Percentiles rank a stretch among this genome's conserved stretches.
Conservation (phyloP, 1,284 basidiomycete genomes). For the Phlebopus sp. region DNA sequence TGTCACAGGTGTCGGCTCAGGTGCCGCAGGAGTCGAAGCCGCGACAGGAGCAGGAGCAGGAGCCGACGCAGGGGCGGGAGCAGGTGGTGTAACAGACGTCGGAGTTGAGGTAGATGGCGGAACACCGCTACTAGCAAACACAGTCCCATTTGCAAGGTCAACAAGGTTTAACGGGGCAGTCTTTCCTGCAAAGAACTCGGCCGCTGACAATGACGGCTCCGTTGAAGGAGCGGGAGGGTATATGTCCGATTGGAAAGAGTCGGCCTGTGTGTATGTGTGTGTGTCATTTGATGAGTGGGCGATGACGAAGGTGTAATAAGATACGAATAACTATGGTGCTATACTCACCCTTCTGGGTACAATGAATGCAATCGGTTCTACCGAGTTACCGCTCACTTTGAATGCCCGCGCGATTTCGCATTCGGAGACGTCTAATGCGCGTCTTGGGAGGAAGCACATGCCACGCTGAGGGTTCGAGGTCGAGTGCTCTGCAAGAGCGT, state of each 20-base stretch:
- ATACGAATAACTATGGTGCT: too few species aligned
- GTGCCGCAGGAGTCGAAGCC: slow-evolving; percentile 15
- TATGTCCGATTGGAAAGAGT: slow-evolving; percentile 91
- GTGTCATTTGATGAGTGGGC: neutral
- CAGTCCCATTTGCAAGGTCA: slow-evolving; percentile 57
- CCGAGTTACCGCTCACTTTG: slow-evolving; percentile 75
- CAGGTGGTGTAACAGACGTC: slow-evolving; percentile 22
- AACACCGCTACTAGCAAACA: slow-evolving; percentile 34
- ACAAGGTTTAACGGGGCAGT: slow-evolving; percentile 68
- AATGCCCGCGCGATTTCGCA: slow-evolving; percentile 96
- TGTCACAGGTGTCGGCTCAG: slow-evolving; percentile 16
- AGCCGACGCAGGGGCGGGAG: slow-evolving; percentile 24
- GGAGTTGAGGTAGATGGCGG: slow-evolving; percentile 27
- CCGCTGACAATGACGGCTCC: slow-evolving; percentile 77
- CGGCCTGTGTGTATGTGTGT: slow-evolving; percentile 58
- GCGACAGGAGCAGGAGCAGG: slow-evolving; percentile 12
- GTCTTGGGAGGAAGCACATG: slow-evolving; percentile 92
- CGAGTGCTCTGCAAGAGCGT: slow-evolving; percentile 85
- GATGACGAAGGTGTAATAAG: neutral
- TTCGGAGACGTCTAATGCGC: slow-evolving; percentile 82
- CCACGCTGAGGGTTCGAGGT: slow-evolving; percentile 92
- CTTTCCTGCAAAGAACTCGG: slow-evolving; percentile 89
- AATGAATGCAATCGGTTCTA: slow-evolving; percentile 92
- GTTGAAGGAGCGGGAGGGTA: slow-evolving; percentile 87
- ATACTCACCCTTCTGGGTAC: slow-evolving; percentile 84